phyloP scores from a whole-genome alignment of 2,329 filamentous ascomycete species.

The Scleromitrula shiraiana region DNA sequence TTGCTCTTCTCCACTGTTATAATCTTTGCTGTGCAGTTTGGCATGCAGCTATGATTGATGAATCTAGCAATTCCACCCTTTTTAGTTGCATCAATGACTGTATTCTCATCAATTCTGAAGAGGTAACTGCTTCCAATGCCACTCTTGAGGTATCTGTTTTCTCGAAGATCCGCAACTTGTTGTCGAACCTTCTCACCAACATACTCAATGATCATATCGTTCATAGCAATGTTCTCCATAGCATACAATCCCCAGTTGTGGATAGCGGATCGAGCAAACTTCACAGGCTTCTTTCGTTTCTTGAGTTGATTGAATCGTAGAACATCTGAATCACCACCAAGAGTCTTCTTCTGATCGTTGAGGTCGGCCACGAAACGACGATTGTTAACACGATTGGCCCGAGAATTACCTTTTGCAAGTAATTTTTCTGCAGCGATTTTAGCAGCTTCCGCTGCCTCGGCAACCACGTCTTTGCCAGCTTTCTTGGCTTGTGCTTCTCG shows the following conservation, averaged over 20 bases:
- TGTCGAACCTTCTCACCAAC: constrained; percentile 96
- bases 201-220: constrained; percentile 99
- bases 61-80: constrained; percentile 96
- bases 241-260: constrained; percentile 98
- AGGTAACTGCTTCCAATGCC: constrained; percentile 96
- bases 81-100: constrained; percentile 96
- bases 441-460: constrained; percentile 60
- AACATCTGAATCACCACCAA: constrained; percentile 78
- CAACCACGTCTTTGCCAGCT: constrained; percentile 57
- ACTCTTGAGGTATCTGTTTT: constrained; percentile 86
- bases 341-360: constrained; percentile 85
- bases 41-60: constrained; percentile 97
- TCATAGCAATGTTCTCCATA: constrained; percentile 92
- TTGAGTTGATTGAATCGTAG: constrained; percentile 98
- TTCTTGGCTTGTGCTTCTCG: constrained; percentile 69
- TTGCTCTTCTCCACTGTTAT: constrained; percentile 98
- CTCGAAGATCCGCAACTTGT: constrained; percentile 92
- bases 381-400: constrained; percentile 92
- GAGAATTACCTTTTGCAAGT: constrained; percentile 79
- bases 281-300: constrained; percentile 98
- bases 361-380: constrained; percentile 90
- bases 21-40: constrained; percentile 98
- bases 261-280: constrained; percentile 94
- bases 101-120: constrained; percentile 96
- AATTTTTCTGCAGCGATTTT: constrained; percentile 72